Evolutionary conservation across 2,329 filamentous ascomycete genomes (phyloP), one percentile per base, ranked within the genome.

Genomic region (Huntiella bhutanensis): DNA sequence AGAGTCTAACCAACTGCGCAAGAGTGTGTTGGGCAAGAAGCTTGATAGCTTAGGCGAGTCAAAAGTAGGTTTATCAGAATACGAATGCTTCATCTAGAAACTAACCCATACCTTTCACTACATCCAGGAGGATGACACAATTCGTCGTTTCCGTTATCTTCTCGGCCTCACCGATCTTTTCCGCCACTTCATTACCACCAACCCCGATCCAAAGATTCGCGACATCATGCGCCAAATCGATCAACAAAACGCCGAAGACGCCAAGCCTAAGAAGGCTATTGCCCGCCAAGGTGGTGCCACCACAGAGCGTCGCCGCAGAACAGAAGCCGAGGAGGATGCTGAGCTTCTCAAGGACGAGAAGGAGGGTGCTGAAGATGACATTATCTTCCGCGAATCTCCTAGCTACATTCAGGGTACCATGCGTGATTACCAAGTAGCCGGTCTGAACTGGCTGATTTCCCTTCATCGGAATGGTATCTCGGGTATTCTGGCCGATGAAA

Each of bases 381-480:
- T 83, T 0, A 78, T 94, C 33, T 98, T 98, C 63, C 77, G 88
- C 51, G 91, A 96, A 51, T 96, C 88, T 2, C 91, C 91, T 10
- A 64, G 78, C n/a, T 98, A 83, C 59, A 78, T 98, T 52, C 66
- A 93, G 12, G 82, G 91, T 39, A 68, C 74, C 48, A 95, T 98
- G 85, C 79, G 91, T 58, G 91, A 98, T 61, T 98, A 98, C 63
- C 91, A 98, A 61, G 70, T 98, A 54, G 82, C 84, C 33, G 91
- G 91, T 53, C 69, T 98, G 54, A 98, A 98, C 62, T 98, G 91
- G 91, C 73, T 98, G 40, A 86, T 98, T 54, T 96, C 87, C 10
- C 71, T 98, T 4, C 91, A 98, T 57, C 91, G 98, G 62, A 98
- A 98, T 57, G 91, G 91, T 67, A 98, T 98, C 54, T 96, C 88